Evolutionary conservation across 2,329 filamentous ascomycete species (phyloP).

Genomic region (Emergomyces africanus): DNA sequence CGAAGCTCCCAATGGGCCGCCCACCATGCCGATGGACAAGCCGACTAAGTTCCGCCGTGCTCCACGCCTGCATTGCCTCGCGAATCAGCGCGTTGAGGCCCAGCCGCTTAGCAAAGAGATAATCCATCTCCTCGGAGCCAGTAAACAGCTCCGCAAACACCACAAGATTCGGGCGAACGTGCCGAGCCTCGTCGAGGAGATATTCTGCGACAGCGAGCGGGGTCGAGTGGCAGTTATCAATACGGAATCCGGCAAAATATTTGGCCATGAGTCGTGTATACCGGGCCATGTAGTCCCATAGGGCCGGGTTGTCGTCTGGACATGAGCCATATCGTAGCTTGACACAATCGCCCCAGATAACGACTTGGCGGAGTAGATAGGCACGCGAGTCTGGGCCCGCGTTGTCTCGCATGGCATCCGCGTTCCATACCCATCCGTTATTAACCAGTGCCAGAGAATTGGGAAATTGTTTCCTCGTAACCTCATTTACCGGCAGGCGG

Average conservation of each 20-base stretch:
- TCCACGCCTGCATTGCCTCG: conserved; percentile 98
- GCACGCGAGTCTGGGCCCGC: conserved; percentile 78
- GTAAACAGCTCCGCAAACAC: conserved; percentile 94
- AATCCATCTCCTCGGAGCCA: conserved; percentile 91
- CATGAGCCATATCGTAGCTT: conserved; percentile 81
- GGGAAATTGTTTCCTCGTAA: conserved; percentile 61
- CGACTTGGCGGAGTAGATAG: conserved; percentile 93
- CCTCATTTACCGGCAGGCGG: conserved; percentile 64
- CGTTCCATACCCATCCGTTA: conserved; percentile 98
- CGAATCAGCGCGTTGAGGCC: conserved; percentile 85
- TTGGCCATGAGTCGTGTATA: conserved; percentile 89
- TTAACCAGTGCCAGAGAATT: conserved; percentile 75
- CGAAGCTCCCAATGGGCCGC: conserved; percentile 90
- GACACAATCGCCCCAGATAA: conserved; percentile 97
- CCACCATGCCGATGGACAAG: conserved; percentile 90
- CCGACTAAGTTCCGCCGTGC: conserved; percentile 79
- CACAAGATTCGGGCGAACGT: conserved; percentile 74
- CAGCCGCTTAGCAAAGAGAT: conserved; percentile 84
- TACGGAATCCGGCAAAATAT: conserved; percentile 88
- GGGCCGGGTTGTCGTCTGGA: conserved; percentile 74
- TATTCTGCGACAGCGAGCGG: conserved; percentile 90
- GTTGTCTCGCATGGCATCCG: conserved; percentile 86
- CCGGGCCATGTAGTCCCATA: conserved; percentile 92
- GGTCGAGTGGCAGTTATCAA: conserved; percentile 97
- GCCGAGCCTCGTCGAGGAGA: conserved; percentile 84